phyloP scores from a whole-genome alignment of 495 filamentous ascomycete genomes.

The Pseudoneurospora amorphoporcata region DNA sequence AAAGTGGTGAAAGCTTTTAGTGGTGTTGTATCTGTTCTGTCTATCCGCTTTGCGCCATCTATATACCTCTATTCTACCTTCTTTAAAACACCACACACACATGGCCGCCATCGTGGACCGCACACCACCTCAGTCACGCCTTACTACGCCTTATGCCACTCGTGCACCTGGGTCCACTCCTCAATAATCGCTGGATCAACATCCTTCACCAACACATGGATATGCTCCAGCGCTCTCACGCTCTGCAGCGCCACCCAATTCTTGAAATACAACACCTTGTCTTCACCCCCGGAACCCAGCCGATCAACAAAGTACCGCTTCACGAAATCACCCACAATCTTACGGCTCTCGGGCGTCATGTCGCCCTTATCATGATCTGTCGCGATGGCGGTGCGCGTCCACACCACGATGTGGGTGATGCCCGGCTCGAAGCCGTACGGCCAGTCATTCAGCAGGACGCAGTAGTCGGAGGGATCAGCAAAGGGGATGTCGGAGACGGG shows the following conservation, averaged over 20 bases:
- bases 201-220: constrained; percentile 51
- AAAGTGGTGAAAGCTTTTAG: not conserved
- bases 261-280: constrained; percentile 82
- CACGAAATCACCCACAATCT: constrained; percentile 56
- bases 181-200: constrained; percentile 47
- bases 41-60: not conserved
- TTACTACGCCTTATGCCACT: constrained; percentile 19
- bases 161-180: constrained; percentile 46
- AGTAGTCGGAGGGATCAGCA: constrained; percentile 57
- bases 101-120: too few relatives aligned
- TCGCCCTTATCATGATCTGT: constrained; percentile 53
- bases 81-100: too few relatives aligned
- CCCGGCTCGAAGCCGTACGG: constrained; percentile 67
- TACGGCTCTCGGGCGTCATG: constrained; percentile 56
- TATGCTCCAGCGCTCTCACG: constrained; percentile 66
- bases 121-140: not conserved
- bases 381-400: constrained; percentile 48
- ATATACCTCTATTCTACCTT: not conserved
- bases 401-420: constrained; percentile 64
- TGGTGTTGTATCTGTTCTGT: not conserved
- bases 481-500: constrained; percentile 51
- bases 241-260: constrained; percentile 88
- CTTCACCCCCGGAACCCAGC: constrained; percentile 39
- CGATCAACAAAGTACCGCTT: constrained; percentile 51
- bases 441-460: constrained; percentile 82